Base-by-base conservation (phyloP, 306 rosid genomes). In the Lupinus albus region DNA sequence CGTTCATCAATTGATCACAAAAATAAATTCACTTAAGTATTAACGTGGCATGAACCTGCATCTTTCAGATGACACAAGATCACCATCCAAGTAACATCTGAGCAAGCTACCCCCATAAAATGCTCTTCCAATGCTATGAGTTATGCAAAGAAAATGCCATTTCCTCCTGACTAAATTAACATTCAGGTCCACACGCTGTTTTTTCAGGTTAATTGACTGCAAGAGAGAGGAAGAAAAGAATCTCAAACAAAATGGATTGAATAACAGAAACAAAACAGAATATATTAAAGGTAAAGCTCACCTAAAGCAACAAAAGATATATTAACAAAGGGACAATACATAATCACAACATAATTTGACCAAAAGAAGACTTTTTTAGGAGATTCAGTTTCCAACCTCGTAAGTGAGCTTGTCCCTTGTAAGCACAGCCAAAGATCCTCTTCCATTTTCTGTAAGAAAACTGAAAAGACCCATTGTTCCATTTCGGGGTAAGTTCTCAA, bases 111-210 rank as follows among this genome's bases (percentile, higher is more conserved):
- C 97, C 15, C 91, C 96, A 15, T 97, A 93, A 82, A 93, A 93
- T 63, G 98, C 90, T 79, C 98, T 88, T 75, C 98, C 98, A 68
- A 93, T 90, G 83, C 96, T 90, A 68, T 93, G 98, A 48, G 97
- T 88, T 76, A 93, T 61, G 82, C 97, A 93, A 73, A 90, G 85
- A 71, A 87, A 93, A 83, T 93, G 94, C 98, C 98, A 93, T 73
- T 90, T 88, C 89, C 80, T 86, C 79, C 81, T 79, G 47, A 79
- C 78, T 52, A 93, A 39, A 73, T 82, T 93, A 51, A 88, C 81
- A 41, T 64, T 81, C 45, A 93, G 77, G 72, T 81, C 87, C 58
- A 87, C 93, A 5, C 83, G 84, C 56, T 93, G 97, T 76, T 78
- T 89, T 90, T 86, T 93, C 76, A 89, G 82, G 84, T 88, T 79